phyloP scores from a whole-genome alignment of 768 basidiomycete species.

The Tricholoma matsutake region DNA sequence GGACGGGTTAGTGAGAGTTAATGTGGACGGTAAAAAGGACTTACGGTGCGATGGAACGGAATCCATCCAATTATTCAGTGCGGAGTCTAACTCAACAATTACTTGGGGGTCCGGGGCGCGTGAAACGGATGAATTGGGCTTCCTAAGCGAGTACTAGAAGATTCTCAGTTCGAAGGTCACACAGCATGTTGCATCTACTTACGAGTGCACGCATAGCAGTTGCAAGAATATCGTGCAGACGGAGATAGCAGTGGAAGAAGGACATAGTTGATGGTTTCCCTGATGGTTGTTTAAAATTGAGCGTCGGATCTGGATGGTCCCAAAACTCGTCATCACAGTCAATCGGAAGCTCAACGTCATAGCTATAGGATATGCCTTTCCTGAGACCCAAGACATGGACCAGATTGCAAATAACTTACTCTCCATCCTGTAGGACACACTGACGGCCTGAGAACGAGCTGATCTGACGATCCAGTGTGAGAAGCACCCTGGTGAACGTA shows the following conservation, averaged over 20 bases:
- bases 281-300: conserved; percentile 61
- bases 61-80: conserved; percentile 77
- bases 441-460: conserved; percentile 63
- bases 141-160: conserved; percentile 68
- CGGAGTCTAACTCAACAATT: conserved; percentile 71
- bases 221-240: conserved; percentile 59
- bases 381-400: neutral
- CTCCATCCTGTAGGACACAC: conserved; percentile 71
- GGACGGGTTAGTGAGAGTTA: neutral
- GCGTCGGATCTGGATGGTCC: conserved; percentile 46
- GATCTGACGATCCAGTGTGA: conserved; percentile 44
- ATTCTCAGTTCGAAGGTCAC: neutral
- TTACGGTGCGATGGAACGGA: conserved; percentile 56
- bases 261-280: conserved; percentile 52
- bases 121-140: conserved; percentile 47
- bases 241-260: conserved; percentile 54
- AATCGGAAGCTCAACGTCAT: conserved; percentile 65
- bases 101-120: conserved; percentile 57
- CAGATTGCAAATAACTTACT: conserved; percentile 39
- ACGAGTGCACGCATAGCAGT: conserved; percentile 60
- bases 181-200: conserved; percentile 14
- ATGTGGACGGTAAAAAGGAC: conserved; percentile 41
- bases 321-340: conserved; percentile 73
- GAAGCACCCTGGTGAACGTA: conserved; percentile 39
- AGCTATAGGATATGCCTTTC: conserved; percentile 35